These are phyloP conservation scores for Ambrosiella xylebori DNA, from an alignment of 2,329 filamentous ascomycete genomes.

Conservation along the genomic window DNA sequence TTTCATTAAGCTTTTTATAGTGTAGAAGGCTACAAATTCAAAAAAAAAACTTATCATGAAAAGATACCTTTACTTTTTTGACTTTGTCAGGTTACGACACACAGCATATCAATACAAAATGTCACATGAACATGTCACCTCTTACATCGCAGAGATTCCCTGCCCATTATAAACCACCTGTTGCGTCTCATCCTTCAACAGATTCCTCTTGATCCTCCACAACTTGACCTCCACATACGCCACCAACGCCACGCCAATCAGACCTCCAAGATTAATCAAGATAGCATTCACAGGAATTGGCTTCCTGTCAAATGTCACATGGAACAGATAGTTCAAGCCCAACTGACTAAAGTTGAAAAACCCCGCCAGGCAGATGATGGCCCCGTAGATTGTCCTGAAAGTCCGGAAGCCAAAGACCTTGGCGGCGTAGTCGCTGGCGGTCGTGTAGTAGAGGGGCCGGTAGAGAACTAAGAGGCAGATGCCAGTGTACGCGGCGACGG, in stretches of 20 bases:
- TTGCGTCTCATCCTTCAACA: conserved; percentile 14
- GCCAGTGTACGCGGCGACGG: conserved; percentile 58
- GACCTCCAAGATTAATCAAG: conserved; percentile 41
- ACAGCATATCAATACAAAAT: neutral
- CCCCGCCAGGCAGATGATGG: conserved; percentile 74
- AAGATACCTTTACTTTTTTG: neutral
- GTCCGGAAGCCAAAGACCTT: conserved; percentile 88
- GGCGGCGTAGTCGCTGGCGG: conserved; percentile 73
- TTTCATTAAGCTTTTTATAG: too few relatives aligned
- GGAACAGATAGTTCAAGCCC: conserved; percentile 61
- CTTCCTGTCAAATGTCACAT: conserved; percentile 51
- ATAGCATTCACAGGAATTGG: conserved; percentile 63
- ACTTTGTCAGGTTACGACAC: neutral
- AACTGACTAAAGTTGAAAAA: conserved; percentile 72
- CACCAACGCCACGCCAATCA: conserved; percentile 49
- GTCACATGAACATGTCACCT: neutral
- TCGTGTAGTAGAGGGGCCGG: conserved; percentile 78
- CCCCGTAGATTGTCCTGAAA: conserved; percentile 85
- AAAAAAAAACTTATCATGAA: too few relatives aligned
- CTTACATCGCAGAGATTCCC: neutral
- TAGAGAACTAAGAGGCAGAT: conserved; percentile 68
- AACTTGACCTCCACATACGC: conserved; percentile 39
- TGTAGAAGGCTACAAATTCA: too few relatives aligned
- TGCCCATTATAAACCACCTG: conserved; percentile 9
- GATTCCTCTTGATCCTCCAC: conserved; percentile 20